These are phyloP conservation scores for Linanthus parryae DNA, from an alignment of 148 eudicot genomes.

Conservation along the genomic window DNA sequence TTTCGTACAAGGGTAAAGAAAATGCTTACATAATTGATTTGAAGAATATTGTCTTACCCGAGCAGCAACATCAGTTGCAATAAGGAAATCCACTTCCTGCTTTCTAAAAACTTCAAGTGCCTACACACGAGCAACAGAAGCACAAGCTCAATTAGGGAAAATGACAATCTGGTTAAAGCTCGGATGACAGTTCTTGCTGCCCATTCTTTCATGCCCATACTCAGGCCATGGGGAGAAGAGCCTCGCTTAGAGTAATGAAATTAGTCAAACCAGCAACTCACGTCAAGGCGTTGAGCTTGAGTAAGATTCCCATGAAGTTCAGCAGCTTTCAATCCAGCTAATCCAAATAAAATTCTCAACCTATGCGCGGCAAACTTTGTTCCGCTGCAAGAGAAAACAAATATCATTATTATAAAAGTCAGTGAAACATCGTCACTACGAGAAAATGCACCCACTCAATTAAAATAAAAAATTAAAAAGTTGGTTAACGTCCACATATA, in stretches of 20 bases:
- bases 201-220: too few species aligned
- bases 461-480: neutral
- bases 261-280: slow-evolving; percentile 26
- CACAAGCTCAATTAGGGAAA: neutral
- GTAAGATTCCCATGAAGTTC: slow-evolving; percentile 92
- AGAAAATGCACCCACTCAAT: neutral
- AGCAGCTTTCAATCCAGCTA: slow-evolving; percentile 83
- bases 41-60: slow-evolving; percentile 38
- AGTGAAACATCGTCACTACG: neutral
- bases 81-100: slow-evolving; percentile 84
- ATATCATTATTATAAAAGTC: neutral
- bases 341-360: slow-evolving; percentile 84
- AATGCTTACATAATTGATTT: neutral
- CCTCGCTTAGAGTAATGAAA: too few species aligned
- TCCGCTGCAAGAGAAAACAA: slow-evolving; percentile 48
- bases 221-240: neutral
- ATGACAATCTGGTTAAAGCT: too few species aligned
- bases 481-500: neutral
- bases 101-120: slow-evolving; percentile 77
- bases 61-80: slow-evolving; percentile 92
- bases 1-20: neutral
- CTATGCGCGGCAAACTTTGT: slow-evolving; percentile 89
- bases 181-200: too few species aligned
- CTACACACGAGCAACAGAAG: slow-evolving; percentile 14
- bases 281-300: slow-evolving; percentile 84